phyloP scores from a whole-genome alignment of 2,329 filamentous ascomycete species.

The Talaromyces rugulosus region DNA sequence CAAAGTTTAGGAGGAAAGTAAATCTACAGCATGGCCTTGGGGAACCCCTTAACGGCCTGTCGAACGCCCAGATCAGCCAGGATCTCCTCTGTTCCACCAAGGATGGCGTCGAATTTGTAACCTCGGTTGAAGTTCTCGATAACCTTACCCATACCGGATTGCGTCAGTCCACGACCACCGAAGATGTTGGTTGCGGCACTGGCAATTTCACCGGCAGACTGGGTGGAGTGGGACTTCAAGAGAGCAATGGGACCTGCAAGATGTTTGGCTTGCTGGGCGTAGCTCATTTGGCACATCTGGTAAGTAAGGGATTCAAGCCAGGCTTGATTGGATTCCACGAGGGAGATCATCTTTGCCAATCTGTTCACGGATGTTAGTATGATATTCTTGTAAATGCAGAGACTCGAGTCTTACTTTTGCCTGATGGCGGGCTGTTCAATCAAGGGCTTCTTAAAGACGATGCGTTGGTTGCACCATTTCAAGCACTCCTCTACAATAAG shows the following conservation, averaged over 20 bases:
- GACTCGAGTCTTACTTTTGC: conserved; percentile 58
- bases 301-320: conserved; percentile 83
- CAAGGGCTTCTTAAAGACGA: conserved; percentile 77
- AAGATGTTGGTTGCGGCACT: conserved; percentile 84
- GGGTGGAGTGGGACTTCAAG: conserved; percentile 73
- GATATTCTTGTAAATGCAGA: neutral
- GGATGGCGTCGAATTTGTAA: conserved; percentile 75
- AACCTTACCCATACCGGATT: conserved; percentile 75
- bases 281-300: conserved; percentile 84
- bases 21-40: conserved; percentile 71
- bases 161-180: conserved; percentile 74
- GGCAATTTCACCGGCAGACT: conserved; percentile 75
- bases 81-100: conserved; percentile 81
- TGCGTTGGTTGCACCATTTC: conserved; percentile 83
- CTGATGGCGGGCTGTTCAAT: conserved; percentile 78
- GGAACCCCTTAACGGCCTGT: conserved; percentile 79
- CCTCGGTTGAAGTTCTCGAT: conserved; percentile 82
- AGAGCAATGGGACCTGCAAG: conserved; percentile 78
- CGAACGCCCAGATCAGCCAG: conserved; percentile 75
- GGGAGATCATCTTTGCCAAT: conserved; percentile 81
- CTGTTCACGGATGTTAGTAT: conserved; percentile 30
- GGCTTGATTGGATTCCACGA: conserved; percentile 75
- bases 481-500: conserved; percentile 76
- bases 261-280: conserved; percentile 68
- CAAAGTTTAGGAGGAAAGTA: neutral